phyloP scores from a whole-genome alignment of 345 rosid species.

The Citrus inodora region DNA sequence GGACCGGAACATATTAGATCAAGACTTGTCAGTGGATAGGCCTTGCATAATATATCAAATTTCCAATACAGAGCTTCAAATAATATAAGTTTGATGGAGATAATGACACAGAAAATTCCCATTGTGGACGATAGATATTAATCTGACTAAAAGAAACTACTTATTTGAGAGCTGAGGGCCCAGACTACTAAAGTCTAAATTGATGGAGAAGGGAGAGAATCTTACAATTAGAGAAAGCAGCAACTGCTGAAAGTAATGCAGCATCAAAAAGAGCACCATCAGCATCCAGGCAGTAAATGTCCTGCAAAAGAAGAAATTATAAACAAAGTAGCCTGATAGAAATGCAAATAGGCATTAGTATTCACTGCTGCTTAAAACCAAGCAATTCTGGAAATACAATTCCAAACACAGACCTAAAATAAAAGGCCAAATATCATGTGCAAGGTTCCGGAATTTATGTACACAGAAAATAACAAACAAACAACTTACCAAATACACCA shows the following conservation, averaged over 20 bases:
- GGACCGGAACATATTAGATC: background rate
- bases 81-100: background rate
- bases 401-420: background rate
- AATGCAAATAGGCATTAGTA: background rate
- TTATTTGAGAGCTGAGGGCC: background rate
- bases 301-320: constrained; percentile 41
- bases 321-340: background rate
- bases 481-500: constrained; percentile 74
- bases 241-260: constrained; percentile 83
- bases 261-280: constrained; percentile 94
- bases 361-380: background rate
- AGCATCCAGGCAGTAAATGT: constrained; percentile 88
- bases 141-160: background rate
- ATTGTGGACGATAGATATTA: background rate
- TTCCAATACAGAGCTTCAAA: background rate
- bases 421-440: background rate
- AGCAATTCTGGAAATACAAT: background rate
- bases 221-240: constrained; percentile 79
- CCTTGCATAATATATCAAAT: background rate
- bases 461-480: background rate
- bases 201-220: constrained; percentile 5
- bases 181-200: background rate
- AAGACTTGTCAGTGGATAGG: background rate
- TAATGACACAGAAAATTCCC: background rate
- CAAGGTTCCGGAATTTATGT: background rate